phyloP scores from a whole-genome alignment of 139 green algal genomes.

The Axilococcus clingmanii region DNA sequence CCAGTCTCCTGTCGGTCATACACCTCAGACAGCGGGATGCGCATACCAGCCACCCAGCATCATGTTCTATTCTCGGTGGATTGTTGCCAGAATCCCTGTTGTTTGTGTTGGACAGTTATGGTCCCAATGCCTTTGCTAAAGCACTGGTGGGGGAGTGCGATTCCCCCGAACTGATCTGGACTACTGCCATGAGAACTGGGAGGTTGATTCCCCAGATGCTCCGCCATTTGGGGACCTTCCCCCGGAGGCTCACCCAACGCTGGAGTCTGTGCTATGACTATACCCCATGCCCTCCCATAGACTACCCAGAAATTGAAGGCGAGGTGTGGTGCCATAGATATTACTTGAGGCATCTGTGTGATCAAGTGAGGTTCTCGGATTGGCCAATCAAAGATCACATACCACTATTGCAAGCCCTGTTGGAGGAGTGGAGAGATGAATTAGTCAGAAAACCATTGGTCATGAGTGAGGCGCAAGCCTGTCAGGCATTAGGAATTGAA shows the following conservation, averaged over 20 bases:
- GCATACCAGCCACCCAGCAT: slow-evolving; percentile 1
- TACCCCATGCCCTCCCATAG: slow-evolving; percentile 73
- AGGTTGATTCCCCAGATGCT: slow-evolving; percentile 68
- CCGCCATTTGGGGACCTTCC: slow-evolving; percentile 60
- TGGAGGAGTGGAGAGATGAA: slow-evolving; percentile 78
- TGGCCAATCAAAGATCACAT: slow-evolving; percentile 82
- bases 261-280: slow-evolving; percentile 73
- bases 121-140: slow-evolving; percentile 60
- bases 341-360: slow-evolving; percentile 85
- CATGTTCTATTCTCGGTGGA: slow-evolving; percentile 64
- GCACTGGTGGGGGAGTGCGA: slow-evolving; percentile 71
- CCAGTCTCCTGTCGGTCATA: slow-evolving; percentile 47
- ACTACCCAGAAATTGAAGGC: slow-evolving; percentile 74
- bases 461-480: slow-evolving; percentile 59
- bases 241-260: slow-evolving; percentile 46
- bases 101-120: slow-evolving; percentile 65
- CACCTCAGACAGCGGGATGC: slow-evolving; percentile 41
- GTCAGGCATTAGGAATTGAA: slow-evolving; percentile 48
- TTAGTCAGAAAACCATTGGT: slow-evolving; percentile 54
- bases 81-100: slow-evolving; percentile 86
- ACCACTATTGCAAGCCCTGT: slow-evolving; percentile 75
- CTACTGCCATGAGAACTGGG: slow-evolving; percentile 66
- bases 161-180: slow-evolving; percentile 92
- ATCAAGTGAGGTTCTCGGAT: slow-evolving; percentile 60
- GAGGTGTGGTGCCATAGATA: slow-evolving; percentile 91